phyloP scores from a whole-genome alignment of 1,284 basidiomycete species.

The Pseudozyma tsukubaensis region DNA sequence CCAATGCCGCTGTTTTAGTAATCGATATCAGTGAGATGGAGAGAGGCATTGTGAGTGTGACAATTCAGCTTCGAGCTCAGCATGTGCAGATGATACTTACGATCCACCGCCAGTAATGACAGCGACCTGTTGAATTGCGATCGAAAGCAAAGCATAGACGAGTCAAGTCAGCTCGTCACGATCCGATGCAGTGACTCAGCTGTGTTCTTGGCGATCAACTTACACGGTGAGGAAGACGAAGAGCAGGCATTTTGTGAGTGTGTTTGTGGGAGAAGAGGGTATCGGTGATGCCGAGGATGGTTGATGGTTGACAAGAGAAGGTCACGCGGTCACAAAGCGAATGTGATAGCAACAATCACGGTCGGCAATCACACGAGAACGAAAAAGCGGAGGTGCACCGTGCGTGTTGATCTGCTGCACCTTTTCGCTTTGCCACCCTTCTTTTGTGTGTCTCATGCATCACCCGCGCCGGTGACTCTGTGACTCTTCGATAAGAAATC shows the following conservation, averaged over 20 bases:
- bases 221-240: slow-evolving; percentile 51
- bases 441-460: slow-evolving; percentile 1
- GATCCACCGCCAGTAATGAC: slow-evolving; percentile 86
- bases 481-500: background rate
- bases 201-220: slow-evolving; percentile 5
- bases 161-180: background rate
- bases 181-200: background rate
- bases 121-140: slow-evolving; percentile 72
- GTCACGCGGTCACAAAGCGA: too few relatives aligned
- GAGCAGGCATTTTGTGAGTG: slow-evolving; percentile 39
- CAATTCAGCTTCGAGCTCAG: background rate
- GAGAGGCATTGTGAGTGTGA: background rate
- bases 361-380: background rate
- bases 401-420: slow-evolving; percentile 5
- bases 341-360: background rate
- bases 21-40: background rate
- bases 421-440: background rate
- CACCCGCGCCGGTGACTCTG: background rate
- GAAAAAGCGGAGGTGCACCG: background rate
- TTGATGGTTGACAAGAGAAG: background rate
- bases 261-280: background rate
- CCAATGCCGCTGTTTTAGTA: slow-evolving; percentile 78
- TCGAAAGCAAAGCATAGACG: background rate
- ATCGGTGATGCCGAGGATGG: slow-evolving; percentile 9
- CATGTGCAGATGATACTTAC: slow-evolving; percentile 12